Evolutionary conservation across 2,329 filamentous ascomycete species (phyloP).

Genomic region (Teratosphaeriaceae sp.): DNA sequence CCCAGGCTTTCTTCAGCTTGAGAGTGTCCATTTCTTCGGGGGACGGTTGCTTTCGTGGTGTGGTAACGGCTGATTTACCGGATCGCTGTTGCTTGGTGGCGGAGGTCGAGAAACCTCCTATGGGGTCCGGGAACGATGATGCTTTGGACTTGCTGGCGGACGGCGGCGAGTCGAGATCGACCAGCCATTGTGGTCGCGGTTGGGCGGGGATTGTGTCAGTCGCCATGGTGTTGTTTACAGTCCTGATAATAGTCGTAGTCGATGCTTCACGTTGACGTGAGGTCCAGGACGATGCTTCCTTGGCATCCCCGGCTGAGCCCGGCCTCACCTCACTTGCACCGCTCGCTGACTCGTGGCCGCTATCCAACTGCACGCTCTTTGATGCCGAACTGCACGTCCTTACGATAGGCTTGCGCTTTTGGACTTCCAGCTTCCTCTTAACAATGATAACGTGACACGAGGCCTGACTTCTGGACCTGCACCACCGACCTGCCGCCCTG

Average conservation of each 20-base stretch:
- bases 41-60: constrained; percentile 60
- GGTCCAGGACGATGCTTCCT: too few species aligned
- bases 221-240: neutral
- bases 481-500: too few species aligned
- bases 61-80: constrained; percentile 24
- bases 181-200: constrained; percentile 70
- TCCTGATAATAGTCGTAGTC: too few species aligned
- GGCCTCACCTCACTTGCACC: too few species aligned
- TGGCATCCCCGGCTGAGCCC: too few species aligned
- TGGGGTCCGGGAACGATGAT: constrained; percentile 83
- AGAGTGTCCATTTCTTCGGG: constrained; percentile 86
- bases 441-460: too few species aligned
- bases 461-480: too few species aligned
- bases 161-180: constrained; percentile 68
- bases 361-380: neutral
- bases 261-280: too few species aligned
- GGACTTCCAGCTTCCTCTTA: too few species aligned
- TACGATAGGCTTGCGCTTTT: too few species aligned
- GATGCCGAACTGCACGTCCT: neutral
- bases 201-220: neutral
- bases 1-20: constrained; percentile 98
- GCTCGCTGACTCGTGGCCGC: neutral
- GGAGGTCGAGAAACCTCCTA: constrained; percentile 54
- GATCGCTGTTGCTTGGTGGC: constrained; percentile 15
- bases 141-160: constrained; percentile 54